Evolutionary conservation across 2,329 filamentous ascomycete genomes (phyloP), one percentile per base, ranked within the genome.

Genomic region (Ascochyta viciae-villosae): DNA sequence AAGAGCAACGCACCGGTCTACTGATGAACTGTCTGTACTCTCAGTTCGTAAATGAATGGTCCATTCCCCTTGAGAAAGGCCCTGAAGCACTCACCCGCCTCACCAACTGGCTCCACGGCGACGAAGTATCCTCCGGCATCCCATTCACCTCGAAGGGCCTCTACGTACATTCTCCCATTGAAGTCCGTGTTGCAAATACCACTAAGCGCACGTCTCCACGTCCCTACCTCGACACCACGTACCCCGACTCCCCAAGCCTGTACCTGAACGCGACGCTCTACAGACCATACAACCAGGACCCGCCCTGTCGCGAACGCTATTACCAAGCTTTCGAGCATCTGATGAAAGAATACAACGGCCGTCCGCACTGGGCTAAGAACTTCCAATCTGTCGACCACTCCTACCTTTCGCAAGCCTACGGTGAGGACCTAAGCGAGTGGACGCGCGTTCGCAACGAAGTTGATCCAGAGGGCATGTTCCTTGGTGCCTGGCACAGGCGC

Each of bases 11-110:
- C 57, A 81, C 89, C 61, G 94, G 92, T 12, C 84, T 98, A 41
- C 82, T 97, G 48, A 94, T 99, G 90, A 95, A 99, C 80, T 99
- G 95, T 71, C 85, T 98, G 6, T 99, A 97, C 81, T 94, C 90
- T n/a, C 95, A 99, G 73, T 96, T 92, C 68, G 95, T 99, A 63
- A 97, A 99, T 75, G 95, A 99, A 75, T 99, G 95, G 95, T 94
- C 94, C 0, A 84, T 99, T 6, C 94, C 95, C 1, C 82, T 99
- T 1, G 81, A 87, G 61, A 89, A 89, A 64, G 95, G 95, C 0
- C 94, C 94, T 13, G 93, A 97, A 76, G 93, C 92, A 7, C 85
- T 99, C 39, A 84, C 81, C 29, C 87, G 95, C 9, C 83, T 99
- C 12, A 90, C 89, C 35, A 89, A 90, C 43, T 99, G 95, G 95